Evolutionary conservation across 331 rosid species (phyloP), one percentile per base, ranked within the genome.

Genomic region (Rosa hybrid): DNA sequence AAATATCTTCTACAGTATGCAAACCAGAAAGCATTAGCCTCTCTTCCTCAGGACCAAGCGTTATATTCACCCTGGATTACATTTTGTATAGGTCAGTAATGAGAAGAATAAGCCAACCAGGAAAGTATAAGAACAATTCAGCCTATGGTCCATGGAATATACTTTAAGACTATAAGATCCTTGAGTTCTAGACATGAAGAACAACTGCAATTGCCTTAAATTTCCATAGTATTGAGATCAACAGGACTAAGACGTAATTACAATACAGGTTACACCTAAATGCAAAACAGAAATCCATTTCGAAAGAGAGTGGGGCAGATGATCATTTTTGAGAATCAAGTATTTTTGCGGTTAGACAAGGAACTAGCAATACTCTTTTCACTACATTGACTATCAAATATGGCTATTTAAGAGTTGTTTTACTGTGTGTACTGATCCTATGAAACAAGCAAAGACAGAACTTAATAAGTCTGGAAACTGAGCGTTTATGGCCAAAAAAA

Each of bases 1-100:
- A 89, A 75, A 89, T 86, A 82, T 94, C 98, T 90, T 92, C 92
- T 73, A 92, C 98, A 1, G 95, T 94, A 81, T 94, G 97, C 85
- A 86, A 44, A 65, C 96, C 96, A 53, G 93, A 89, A 78, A 83
- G 30, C 96, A 91, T 91, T 70, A 70, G 25, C 75, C 95, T 86
- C 70, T 91, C 97, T 82, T 85, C 92, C 73, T 83, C 86, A 73
- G 87, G 84, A 72, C 98, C 98, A 46, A 86, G 80, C 0, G 88
- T 86, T 60, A 94, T 27, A 83, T 92, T 94, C 77, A 91, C 97
- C 87, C 98, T 94, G 63, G 71, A 81, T 64, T 62, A 34, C 41
- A 42, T 10, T 59, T 68, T 59, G 78, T 59, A 12, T 56, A 82
- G 69, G 27, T 78, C 77, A 84, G 53, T 34, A 42, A 64, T 30